Conservation (phyloP, 2,329 filamentous ascomycete genomes). For the Colletotrichum sublineola region DNA sequence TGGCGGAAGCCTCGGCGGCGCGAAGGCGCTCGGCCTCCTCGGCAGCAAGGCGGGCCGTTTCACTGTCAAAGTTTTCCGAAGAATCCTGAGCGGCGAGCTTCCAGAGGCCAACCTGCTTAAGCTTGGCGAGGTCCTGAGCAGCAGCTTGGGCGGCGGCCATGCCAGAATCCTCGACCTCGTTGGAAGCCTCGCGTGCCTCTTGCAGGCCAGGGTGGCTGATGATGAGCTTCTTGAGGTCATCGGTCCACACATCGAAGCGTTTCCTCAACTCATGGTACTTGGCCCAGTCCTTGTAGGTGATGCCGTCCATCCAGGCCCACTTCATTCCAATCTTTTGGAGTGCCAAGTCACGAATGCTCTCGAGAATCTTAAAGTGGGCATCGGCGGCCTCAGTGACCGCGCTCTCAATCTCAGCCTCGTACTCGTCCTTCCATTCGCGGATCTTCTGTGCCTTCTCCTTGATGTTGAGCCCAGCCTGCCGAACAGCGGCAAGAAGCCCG, state of each 20-base stretch:
- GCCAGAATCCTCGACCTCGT: conserved; percentile 79
- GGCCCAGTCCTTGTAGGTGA: conserved; percentile 97
- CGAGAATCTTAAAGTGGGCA: conserved; percentile 84
- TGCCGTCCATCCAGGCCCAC: conserved; percentile 95
- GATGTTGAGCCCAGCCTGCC: conserved; percentile 77
- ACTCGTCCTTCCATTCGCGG: conserved; percentile 80
- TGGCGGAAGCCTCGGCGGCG: conserved; percentile 48
- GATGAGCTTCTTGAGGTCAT: conserved; percentile 82
- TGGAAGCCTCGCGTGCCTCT: conserved; percentile 75
- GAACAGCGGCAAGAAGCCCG: conserved; percentile 64
- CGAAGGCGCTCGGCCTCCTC: conserved; percentile 57
- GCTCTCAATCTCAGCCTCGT: conserved; percentile 76
- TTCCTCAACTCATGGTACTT: conserved; percentile 92
- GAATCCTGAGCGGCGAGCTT: conserved; percentile 83
- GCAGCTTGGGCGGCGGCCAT: conserved; percentile 85
- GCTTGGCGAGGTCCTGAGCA: conserved; percentile 81
- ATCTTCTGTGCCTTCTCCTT: conserved; percentile 83
- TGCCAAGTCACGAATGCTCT: conserved; percentile 84
- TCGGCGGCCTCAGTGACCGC: conserved; percentile 81
- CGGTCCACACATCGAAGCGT: conserved; percentile 86
- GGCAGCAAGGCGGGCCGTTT: conserved; percentile 70
- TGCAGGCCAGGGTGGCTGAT: conserved; percentile 79
- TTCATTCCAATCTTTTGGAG: conserved; percentile 92
- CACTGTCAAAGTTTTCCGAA: conserved; percentile 83
- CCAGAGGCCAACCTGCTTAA: conserved; percentile 88